Conservation (phyloP, 306 rosid species). For the Canavalia ensiformis region DNA sequence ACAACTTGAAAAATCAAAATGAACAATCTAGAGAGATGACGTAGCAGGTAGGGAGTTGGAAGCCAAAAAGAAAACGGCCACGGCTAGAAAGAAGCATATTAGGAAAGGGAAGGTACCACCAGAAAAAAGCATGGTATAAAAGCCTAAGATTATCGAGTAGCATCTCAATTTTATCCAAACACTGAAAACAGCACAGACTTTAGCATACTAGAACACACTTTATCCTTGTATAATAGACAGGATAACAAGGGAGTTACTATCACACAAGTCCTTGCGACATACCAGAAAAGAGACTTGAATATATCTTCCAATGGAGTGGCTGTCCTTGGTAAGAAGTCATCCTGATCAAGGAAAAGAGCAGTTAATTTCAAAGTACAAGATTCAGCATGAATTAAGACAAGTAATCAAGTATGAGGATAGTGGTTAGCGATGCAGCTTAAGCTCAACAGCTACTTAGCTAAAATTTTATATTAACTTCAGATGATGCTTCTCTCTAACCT, state of each 20-base stretch:
- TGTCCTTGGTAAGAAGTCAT: constrained; percentile 98
- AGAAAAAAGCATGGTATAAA: not conserved
- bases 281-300: constrained; percentile 97
- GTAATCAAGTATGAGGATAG: not conserved
- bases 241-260: constrained; percentile 26
- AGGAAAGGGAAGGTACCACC: not conserved
- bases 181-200: not conserved
- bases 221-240: constrained; percentile 17
- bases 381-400: not conserved
- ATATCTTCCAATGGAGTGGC: constrained; percentile 99
- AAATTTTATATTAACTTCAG: not conserved
- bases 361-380: constrained; percentile 46
- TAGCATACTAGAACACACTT: constrained; percentile 22
- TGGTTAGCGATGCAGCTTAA: constrained; percentile 14
- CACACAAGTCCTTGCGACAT: constrained; percentile 40
- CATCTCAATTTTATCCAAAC: constrained; percentile 21
- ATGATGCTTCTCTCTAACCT: constrained; percentile 2
- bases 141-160: constrained; percentile 4
- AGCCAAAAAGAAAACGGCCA: not conserved
- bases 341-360: constrained; percentile 64
- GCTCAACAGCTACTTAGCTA: not conserved
- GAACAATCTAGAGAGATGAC: not conserved
- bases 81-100: not conserved
- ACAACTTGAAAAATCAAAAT: constrained; percentile 2
- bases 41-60: not conserved